Evolutionary conservation across 2,329 filamentous ascomycete species (phyloP).

Genomic region (Fusarium camptoceras): DNA sequence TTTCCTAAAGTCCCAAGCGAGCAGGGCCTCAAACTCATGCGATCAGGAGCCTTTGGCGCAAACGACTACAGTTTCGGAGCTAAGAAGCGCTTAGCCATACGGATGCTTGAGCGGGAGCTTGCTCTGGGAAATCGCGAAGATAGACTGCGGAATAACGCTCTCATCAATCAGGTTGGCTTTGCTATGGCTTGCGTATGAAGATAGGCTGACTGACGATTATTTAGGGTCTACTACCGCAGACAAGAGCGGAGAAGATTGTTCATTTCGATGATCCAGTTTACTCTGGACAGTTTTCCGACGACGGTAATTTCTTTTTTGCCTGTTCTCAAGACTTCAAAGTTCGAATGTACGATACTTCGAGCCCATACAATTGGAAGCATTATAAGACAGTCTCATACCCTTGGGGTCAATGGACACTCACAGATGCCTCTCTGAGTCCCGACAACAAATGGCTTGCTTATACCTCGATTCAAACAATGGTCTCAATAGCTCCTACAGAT

Average conservation of each 20-base stretch:
- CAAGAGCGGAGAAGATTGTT: conserved; percentile 84
- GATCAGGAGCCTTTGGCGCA: conserved; percentile 81
- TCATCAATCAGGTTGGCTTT: conserved; percentile 73
- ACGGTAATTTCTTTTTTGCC: conserved; percentile 96
- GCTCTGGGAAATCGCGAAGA: conserved; percentile 73
- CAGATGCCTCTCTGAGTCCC: conserved; percentile 89
- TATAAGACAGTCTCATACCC: conserved; percentile 92
- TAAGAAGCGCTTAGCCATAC: conserved; percentile 72
- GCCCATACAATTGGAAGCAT: conserved; percentile 94
- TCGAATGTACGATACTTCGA: conserved; percentile 96
- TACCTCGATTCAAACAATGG: conserved; percentile 85
- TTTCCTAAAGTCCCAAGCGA: conserved; percentile 90
- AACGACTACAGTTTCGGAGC: conserved; percentile 66
- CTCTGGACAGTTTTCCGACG: conserved; percentile 95
- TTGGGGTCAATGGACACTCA: conserved; percentile 94
- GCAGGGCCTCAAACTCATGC: conserved; percentile 81
- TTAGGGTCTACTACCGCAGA: conserved; percentile 80
- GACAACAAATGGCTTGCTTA: conserved; percentile 95
- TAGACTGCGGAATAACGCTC: conserved; percentile 68
- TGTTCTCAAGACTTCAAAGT: conserved; percentile 94
- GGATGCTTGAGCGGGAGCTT: conserved; percentile 84
- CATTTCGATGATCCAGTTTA: conserved; percentile 90
- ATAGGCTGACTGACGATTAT: conserved; percentile 14
- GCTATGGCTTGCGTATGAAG: background rate
- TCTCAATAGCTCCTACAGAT: conserved; percentile 89